Base-by-base conservation (phyloP, 768 basidiomycete species). In the Gloeophyllum trabeum region DNA sequence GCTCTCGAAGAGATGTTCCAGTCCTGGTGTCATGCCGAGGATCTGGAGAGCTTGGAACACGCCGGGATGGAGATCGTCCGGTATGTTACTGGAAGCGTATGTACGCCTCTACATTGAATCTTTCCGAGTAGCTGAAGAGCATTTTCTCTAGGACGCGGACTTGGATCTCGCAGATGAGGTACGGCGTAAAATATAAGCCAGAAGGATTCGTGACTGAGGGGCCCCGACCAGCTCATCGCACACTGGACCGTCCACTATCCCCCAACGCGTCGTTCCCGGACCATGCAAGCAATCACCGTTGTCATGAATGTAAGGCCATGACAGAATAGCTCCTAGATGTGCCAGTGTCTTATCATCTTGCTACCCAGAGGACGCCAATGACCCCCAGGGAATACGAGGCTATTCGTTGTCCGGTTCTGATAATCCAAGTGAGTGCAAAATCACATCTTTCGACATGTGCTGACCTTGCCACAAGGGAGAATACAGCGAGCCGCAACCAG, bases 41-140 rank as follows among this genome's bases (percentile, higher is more conserved):
- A 86, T 52, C 48, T 84, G 35, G 77, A 82, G 45, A 59, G 73
- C 0, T 78, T 78, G 41, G 81, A 87, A 47, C 75, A 81, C 40
- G 73, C 75, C 2, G 72, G 70, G 19, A 73, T 68, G 45, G 82
- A 85, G 53, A 61, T 72, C 16, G 61, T 78, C 19, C 64, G 61
- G 16, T 69, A 79, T 44, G 60, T 79, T 44, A 64, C 75, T 16
- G 75, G 79, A 38, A 57, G 67, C 48, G 85, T 82, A 50, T 53
- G 73, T 58, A 19, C n/a, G n/a, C n/a, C n/a, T n/a, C n/a, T n/a
- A n/a, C n/a, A n/a, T n/a, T n/a, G n/a, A n/a, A n/a, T n/a, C n/a
- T n/a, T n/a, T n/a, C n/a, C n/a, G n/a, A n/a, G n/a, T n/a, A n/a
- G n/a, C n/a, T n/a, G n/a, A n/a, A 32, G 12, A 19, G 36, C 20